Conservation (phyloP, 2,329 filamentous ascomycete genomes). For the Hypoxylon sp. region DNA sequence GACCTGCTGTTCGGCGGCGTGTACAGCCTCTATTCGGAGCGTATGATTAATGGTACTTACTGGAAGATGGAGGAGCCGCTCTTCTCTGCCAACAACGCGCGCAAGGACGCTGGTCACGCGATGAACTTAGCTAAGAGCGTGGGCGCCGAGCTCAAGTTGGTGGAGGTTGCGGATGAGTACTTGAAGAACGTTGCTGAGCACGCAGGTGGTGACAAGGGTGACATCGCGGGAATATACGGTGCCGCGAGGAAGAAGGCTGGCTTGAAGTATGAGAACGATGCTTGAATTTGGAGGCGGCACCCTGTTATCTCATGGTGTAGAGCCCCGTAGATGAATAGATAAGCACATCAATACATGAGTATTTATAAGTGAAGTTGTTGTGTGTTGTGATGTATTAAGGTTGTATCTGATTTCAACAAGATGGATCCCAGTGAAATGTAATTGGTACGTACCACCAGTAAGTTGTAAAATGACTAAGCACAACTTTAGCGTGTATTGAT, state of each 20-base stretch:
- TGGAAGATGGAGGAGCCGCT: constrained; percentile 82
- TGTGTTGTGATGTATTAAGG: not conserved
- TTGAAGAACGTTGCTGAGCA: constrained; percentile 78
- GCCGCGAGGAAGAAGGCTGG: constrained; percentile 81
- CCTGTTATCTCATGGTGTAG: not conserved
- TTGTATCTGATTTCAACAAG: not conserved
- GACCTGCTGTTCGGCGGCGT: constrained; percentile 81
- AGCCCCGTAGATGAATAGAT: not conserved
- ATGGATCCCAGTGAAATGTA: not conserved
- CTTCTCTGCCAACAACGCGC: constrained; percentile 84
- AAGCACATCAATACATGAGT: not conserved
- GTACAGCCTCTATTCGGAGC: constrained; percentile 79
- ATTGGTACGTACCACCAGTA: constrained; percentile 5
- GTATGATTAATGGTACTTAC: constrained; percentile 84
- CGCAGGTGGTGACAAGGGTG: constrained; percentile 75
- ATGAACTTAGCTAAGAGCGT: constrained; percentile 73
- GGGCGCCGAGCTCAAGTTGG: constrained; percentile 74
- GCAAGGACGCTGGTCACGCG: constrained; percentile 86
- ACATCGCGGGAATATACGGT: constrained; percentile 88
- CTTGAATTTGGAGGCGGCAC: constrained; percentile 38
- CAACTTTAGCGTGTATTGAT: constrained; percentile 12
- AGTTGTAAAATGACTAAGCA: constrained; percentile 45
- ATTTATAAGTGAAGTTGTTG: constrained; percentile 12
- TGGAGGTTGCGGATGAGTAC: constrained; percentile 78
- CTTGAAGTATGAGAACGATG: constrained; percentile 78